A percentile compares a stretch with the other conserved stretches of the same genome.
Evolutionary conservation across 2,329 filamentous ascomycete species (phyloP).

Genomic region (Colletotrichum acutatum): DNA sequence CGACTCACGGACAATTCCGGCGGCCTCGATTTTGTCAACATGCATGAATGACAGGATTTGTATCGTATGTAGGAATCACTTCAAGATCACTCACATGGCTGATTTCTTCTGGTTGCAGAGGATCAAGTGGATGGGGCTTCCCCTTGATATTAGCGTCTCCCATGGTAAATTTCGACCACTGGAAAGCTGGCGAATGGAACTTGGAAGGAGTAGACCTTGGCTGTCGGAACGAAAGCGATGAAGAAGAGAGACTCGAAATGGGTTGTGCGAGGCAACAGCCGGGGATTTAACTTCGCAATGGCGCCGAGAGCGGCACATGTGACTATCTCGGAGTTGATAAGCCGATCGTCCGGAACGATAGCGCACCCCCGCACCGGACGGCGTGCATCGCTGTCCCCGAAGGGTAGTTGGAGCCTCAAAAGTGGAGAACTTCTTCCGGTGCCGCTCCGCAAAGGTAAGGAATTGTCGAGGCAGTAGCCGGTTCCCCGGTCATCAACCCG

Average conservation of each 20-base stretch:
- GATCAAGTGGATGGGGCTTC: slow-evolving; percentile 28
- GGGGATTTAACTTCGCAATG: neutral
- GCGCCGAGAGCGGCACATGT: slow-evolving; percentile 10
- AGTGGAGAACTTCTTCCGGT: slow-evolving; percentile 8
- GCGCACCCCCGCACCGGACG: slow-evolving; percentile 11
- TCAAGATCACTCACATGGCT: slow-evolving; percentile 1
- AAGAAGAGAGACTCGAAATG: neutral
- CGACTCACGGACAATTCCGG: slow-evolving; percentile 2
- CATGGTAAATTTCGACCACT: neutral
- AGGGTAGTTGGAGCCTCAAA: slow-evolving; percentile 28
- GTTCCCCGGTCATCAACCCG: slow-evolving; percentile 5
- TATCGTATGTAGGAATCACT: too few relatives aligned
- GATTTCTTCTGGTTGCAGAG: slow-evolving; percentile 28
- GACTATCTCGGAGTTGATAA: neutral
- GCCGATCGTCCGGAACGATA: slow-evolving; percentile 7
- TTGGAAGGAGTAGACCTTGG: neutral
- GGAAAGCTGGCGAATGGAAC: neutral
- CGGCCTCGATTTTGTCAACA: neutral
- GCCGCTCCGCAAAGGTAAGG: slow-evolving; percentile 33
- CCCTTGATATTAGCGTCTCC: neutral
- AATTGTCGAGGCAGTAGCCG: slow-evolving; percentile 27
- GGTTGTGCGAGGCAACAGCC: neutral
- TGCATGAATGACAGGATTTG: too few relatives aligned
- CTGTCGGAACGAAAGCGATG: too few relatives aligned
- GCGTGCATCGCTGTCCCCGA: slow-evolving; percentile 18